Evolutionary conservation across 805 yeast genomes (phyloP).

Genomic region (Hanseniaspora jakobsenii): DNA sequence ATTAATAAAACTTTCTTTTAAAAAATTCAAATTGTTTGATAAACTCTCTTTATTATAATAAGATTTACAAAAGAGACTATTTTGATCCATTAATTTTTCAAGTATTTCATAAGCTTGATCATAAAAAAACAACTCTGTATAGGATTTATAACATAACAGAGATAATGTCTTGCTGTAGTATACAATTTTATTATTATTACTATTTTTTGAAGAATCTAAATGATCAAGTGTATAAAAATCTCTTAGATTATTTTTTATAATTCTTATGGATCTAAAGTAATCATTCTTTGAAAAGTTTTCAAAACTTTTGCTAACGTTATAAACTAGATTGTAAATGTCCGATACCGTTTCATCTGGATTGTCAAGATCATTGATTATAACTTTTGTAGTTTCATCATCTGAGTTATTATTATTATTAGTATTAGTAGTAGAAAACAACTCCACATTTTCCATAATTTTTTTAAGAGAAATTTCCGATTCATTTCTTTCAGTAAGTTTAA

Average conservation of each 20-base stretch:
- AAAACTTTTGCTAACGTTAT: not conserved
- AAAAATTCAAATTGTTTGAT: not conserved
- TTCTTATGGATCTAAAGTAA: conserved; percentile 1
- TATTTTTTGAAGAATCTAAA: no score
- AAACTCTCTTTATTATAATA: not conserved
- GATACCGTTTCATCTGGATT: not conserved
- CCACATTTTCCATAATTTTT: not conserved
- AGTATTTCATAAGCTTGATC: conserved; percentile 1
- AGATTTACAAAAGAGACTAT: not conserved
- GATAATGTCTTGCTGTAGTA: not conserved
- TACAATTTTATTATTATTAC: not conserved
- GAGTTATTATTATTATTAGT: no score
- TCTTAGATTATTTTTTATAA: not conserved
- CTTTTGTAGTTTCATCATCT: no score
- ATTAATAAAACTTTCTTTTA: not conserved
- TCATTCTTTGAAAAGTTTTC: not conserved
- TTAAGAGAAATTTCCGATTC: not conserved
- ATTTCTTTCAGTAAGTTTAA: not conserved
- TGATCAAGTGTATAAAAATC: no score
- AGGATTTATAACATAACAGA: not conserved
- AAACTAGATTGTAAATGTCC: not conserved
- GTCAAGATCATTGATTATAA: not conserved
- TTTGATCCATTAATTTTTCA: not conserved
- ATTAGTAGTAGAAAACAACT: no score
- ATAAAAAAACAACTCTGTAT: not conserved